Evolutionary conservation across 306 rosid genomes (phyloP), one percentile per base, ranked within the genome.

Genomic region (Arachis stenosperma): DNA sequence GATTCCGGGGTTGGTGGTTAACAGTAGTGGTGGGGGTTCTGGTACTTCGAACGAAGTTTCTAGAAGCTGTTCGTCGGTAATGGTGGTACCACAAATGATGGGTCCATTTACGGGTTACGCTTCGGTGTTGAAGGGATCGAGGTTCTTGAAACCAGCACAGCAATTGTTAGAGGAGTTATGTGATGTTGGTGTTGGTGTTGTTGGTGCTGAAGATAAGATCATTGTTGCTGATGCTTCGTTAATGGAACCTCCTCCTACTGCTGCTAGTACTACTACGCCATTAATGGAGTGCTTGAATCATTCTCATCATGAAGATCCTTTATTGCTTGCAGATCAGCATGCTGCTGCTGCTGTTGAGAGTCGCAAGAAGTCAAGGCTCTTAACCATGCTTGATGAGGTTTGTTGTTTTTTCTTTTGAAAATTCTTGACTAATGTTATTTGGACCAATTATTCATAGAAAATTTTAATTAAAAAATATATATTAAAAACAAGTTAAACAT

Each of bases 311-410:
- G 91, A 85, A 33, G 86, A 84, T 77, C 81, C 70, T 22, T 1
- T 22, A 4, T 47, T 13, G 12, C 75, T 73, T 22, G 81, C 81
- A 5, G 85, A 69, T 30, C 59, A 22, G 27, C 27, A 58, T 47
- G 84, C 83, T 0, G 83, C 63, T 29, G 90, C 44, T 47, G 84
- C 83, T 0, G 83, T 65, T 29, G 90, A 82, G 27, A 64, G 69
- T 67, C 78, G 84, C 39, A 80, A 82, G 13, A 92, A 87, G 68
- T 92, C 96, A 0, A 87, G 86, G 62, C 82, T 92, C 5, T 66
- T 90, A 59, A 84, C 93, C 2, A 85, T 92, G 97, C 95, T 92
- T 8, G 93, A 88, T 44, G 98, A 92, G 98, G 98, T 92, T 71
- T 59, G 47, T 60, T 47, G 36, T 46, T 17, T 17, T 17, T 17